Evolutionary conservation across 345 rosid genomes (phyloP).

Genomic region (Hypericum androsaemum): DNA sequence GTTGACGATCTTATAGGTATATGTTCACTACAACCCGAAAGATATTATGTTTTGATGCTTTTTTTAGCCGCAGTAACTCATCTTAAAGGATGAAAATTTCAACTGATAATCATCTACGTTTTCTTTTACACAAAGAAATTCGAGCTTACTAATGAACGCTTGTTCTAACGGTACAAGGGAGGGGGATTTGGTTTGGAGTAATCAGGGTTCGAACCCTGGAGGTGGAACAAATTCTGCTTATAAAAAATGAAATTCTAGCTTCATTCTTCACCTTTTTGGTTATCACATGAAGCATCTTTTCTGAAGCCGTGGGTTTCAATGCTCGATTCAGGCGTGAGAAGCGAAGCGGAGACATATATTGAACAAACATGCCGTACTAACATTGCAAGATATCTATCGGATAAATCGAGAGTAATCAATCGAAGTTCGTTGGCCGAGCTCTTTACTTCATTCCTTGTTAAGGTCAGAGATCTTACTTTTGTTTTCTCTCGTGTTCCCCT

Average conservation of each 20-base stretch:
- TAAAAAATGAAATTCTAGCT: no score
- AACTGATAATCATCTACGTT: no score
- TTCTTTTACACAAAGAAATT: no score
- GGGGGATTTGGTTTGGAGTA: no score
- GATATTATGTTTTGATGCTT: no score
- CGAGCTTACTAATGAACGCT: no score
- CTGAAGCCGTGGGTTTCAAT: neutral
- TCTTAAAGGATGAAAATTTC: no score
- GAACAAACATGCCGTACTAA: conserved; percentile 38
- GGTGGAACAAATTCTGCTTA: no score
- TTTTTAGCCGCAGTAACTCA: no score
- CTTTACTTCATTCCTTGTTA: conserved; percentile 57
- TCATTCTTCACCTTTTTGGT: no score
- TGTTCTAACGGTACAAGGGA: no score
- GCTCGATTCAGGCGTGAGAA: conserved; percentile 49
- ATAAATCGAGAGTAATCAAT: conserved; percentile 33
- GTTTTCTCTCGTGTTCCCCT: neutral
- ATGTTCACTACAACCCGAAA: neutral
- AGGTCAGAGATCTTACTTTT: conserved; percentile 30
- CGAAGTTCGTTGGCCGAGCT: conserved; percentile 64
- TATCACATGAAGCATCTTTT: neutral
- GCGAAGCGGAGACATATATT: conserved; percentile 52
- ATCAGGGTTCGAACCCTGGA: no score
- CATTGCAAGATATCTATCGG: conserved; percentile 42
- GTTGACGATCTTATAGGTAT: conserved; percentile 69